A percentile compares a stretch with the other conserved stretches of the same genome.
These are phyloP conservation scores for Colletotrichum orchidophilum DNA, from an alignment of 2,329 filamentous ascomycete genomes.

Conservation along the genomic window DNA sequence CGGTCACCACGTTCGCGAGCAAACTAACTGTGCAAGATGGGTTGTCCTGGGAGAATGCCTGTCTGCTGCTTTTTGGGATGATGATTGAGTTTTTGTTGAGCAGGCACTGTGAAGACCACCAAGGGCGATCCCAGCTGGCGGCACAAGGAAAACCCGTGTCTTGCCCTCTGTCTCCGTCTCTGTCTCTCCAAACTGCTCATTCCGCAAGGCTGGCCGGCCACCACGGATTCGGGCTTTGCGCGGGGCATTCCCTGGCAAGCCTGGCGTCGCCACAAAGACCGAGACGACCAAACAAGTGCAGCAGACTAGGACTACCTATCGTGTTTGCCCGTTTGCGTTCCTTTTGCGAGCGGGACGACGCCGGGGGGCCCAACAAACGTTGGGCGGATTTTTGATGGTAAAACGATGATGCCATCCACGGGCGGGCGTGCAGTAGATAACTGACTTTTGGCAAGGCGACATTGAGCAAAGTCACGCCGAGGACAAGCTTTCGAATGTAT, in stretches of 20 bases:
- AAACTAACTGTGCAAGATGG: not conserved
- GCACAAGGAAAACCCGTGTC: not conserved
- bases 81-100: not conserved
- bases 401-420: not conserved
- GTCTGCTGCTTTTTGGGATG: not conserved
- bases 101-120: not conserved
- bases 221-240: not conserved
- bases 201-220: not conserved
- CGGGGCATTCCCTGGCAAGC: not conserved
- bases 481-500: slow-evolving; percentile 11
- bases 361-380: not conserved
- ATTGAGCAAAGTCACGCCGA: not conserved
- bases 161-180: too few species aligned
- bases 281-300: not conserved
- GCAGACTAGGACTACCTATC: too few species aligned
- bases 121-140: not conserved
- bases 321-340: not conserved
- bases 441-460: not conserved
- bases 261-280: not conserved
- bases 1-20: not conserved
- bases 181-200: not conserved
- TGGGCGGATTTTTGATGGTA: slow-evolving; percentile 7
- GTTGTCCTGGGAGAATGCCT: not conserved
- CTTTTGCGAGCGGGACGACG: slow-evolving; percentile 5
- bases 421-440: too few species aligned